Base-by-base conservation (phyloP, 73 alveolate species). In the Durusdinium trenchii region DNA sequence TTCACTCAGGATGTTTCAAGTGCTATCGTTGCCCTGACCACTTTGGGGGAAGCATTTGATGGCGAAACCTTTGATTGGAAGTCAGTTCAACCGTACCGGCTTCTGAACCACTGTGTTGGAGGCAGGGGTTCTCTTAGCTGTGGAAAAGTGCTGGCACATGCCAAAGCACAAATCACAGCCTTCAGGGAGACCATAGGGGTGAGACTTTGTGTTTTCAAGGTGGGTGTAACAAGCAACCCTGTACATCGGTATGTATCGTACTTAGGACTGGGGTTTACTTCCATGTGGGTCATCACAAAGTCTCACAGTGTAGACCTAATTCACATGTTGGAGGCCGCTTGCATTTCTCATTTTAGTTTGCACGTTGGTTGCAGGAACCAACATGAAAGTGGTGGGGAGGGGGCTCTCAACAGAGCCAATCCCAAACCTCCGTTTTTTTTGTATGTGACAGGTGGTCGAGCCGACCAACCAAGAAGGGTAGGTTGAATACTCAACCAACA, bases 251-350 rank as follows among this genome's bases (percentile, higher is more conserved):
- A 3, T 42, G 52, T n/a, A 10, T 20, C 52, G 12, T 86, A 86
- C n/a, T 3, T 42, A 45, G 18, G 7, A 40, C 23, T 4, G 52
- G 82, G 95, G 0, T 86, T 42, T 61, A 35, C 48, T 42, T 28
- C 46, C n/a, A 61, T 86, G 84, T 86, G 95, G 95, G 43, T 86
- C 2, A 9, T 86, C 84, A 30, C 75, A 9, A 57, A 38, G 61
- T 28, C 48, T 14, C 18, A 35, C 36, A 35, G 43, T 12, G 67
- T 57, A 18, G 95, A 64, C n/a, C n/a, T 40, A 28, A 46, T 86
- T 2, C 83, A 57, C 14, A 86, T 86, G 95, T n/a, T 86, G 61
- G 95, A 86, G 54, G 95, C 95, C 26, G 95, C 95, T 20, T 64
- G 75, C 47, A 61, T 86, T 14, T 20, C 60, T 14, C 60, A 43